These are phyloP conservation scores for Globisporangium perplexum DNA, from an alignment of 352 stramenopile species.

Conservation along the genomic window DNA sequence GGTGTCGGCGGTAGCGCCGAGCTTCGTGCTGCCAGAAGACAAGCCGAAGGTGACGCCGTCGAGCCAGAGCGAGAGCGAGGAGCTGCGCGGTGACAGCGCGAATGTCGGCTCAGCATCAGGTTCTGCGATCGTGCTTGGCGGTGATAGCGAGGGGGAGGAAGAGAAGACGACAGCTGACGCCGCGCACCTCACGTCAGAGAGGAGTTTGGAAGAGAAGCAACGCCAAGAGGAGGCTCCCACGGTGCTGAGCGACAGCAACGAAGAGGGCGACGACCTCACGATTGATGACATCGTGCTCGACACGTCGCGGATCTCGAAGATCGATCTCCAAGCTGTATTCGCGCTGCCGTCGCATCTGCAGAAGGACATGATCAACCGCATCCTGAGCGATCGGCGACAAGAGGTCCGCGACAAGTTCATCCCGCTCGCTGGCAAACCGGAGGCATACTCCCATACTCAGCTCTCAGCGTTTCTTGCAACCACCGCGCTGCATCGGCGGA, in stretches of 20 bases:
- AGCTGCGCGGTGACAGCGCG: neutral
- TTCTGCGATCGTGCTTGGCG: conserved; percentile 7
- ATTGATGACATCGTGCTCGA: conserved; percentile 61
- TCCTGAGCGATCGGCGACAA: conserved; percentile 82
- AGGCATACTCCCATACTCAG: conserved; percentile 94
- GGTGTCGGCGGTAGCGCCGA: conserved; percentile 34
- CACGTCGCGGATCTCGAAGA: conserved; percentile 45
- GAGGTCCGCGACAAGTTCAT: conserved; percentile 95
- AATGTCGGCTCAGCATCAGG: neutral
- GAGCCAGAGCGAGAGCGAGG: conserved; percentile 1
- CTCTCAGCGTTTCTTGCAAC: conserved; percentile 94
- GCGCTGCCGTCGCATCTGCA: conserved; percentile 84
- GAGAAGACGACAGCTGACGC: neutral
- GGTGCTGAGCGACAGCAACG: conserved; percentile 2
- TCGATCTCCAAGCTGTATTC: conserved; percentile 87
- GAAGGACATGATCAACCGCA: conserved; percentile 91
- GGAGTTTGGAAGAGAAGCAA: neutral
- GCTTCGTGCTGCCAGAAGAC: conserved; percentile 44
- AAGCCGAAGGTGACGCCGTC: neutral
- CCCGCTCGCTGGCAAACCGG: conserved; percentile 90
- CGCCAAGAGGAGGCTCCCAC: neutral
- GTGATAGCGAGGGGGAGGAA: conserved; percentile 2
- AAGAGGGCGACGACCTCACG: conserved; percentile 34
- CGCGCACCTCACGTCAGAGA: neutral
- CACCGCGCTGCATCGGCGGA: conserved; percentile 85